Conservation (phyloP, 2,329 filamentous ascomycete species). For the Penicillium brevicompactum region DNA sequence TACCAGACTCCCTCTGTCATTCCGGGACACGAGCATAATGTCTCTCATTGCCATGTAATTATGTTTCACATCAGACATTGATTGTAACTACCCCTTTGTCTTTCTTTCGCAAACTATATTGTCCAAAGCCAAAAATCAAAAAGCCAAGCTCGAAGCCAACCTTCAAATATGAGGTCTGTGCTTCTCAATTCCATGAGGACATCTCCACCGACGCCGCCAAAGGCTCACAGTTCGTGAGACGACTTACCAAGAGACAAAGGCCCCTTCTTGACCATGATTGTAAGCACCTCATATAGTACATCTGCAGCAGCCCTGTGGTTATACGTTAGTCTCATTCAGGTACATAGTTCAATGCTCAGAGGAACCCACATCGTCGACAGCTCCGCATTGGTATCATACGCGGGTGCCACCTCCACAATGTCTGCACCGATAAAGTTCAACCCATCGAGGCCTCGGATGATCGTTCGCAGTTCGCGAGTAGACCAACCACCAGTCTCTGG, state of each 20-base stretch:
- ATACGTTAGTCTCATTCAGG: slow-evolving; percentile 10
- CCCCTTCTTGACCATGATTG: slow-evolving; percentile 78
- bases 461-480: slow-evolving; percentile 60
- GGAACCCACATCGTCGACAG: slow-evolving; percentile 51
- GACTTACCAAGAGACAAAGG: slow-evolving; percentile 50
- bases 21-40: not conserved
- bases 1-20: not conserved
- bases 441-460: slow-evolving; percentile 61
- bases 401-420: slow-evolving; percentile 64
- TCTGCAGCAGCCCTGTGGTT: slow-evolving; percentile 50
- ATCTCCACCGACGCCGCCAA: not conserved
- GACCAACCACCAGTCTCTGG: slow-evolving; percentile 65
- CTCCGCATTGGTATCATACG: slow-evolving; percentile 64
- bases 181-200: not conserved
- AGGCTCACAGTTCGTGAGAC: slow-evolving; percentile 3
- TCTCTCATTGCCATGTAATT: not conserved
- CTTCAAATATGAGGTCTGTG: not conserved
- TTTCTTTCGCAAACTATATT: not conserved
- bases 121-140: not conserved
- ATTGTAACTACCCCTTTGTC: not conserved
- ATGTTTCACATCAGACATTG: not conserved
- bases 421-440: slow-evolving; percentile 62
- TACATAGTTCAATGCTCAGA: slow-evolving; percentile 5
- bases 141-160: not conserved
- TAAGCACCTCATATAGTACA: slow-evolving; percentile 76